Base-by-base conservation (phyloP, 2,329 filamentous ascomycete genomes). In the Pestalotiopsis sp. region DNA sequence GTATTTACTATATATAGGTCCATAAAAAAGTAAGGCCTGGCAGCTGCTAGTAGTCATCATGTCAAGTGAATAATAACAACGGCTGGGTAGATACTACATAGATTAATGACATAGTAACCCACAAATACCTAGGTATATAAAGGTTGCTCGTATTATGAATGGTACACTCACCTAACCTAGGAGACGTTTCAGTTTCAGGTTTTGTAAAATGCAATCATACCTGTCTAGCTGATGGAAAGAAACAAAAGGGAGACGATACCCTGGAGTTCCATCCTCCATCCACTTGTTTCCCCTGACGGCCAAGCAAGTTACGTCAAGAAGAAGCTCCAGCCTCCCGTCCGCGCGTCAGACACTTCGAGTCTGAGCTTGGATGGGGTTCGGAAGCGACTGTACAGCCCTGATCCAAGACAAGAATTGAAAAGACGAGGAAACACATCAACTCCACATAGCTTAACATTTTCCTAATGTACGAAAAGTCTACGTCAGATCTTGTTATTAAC, bases 301-400 rank as follows among this genome's bases (percentile, higher is more conserved):
- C 59, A 11, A 62, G 59, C n/a, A 20, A 20, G 27, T 62, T 62
- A 62, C 59, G 59, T 36, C 59, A 62, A 36, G 59, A 40, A 40
- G 9, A 40, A 62, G 59, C 25, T 40, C 59, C 59, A 36, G 36
- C 25, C 59, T 36, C 36, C 59, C 31, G 31, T 62, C 59, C 59
- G 31, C 59, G 59, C 59, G 59, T 62, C 59, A 62, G 31, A 62
- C 59, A 27, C 6, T 27, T 17, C 12, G 14, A 20, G 59, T 62
- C 59, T 62, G 59, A 62, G 59, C 27, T 62, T 27, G 27, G 27
- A 41, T 40, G 17, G 59, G 59, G 27, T n/a, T 20, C 20, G 17
- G 45, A 20, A 52, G 45, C 45, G 45, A n/a, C 45, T 62, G 25
- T 62, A 36, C 59, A 36, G 31, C 59, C 59, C 59, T 62, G 59